A percentile compares a stretch with the other conserved stretches of the same genome.
Evolutionary conservation across 2,329 filamentous ascomycete species (phyloP).

Genomic region (Parastagonospora nodorum): DNA sequence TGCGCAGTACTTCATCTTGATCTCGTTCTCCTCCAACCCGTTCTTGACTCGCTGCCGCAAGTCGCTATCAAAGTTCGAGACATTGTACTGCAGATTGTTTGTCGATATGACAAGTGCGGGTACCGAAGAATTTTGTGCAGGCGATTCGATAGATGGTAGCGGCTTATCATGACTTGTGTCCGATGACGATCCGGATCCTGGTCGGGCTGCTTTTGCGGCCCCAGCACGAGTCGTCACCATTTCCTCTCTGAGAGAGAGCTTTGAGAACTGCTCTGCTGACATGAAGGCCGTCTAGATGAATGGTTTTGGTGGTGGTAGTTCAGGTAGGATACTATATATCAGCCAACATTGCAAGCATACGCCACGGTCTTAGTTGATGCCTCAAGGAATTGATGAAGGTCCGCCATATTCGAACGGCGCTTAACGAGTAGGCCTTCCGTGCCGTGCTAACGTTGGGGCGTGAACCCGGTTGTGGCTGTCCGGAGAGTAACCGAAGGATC

Average conservation of each 20-base stretch:
- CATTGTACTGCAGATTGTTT: constrained; percentile 42
- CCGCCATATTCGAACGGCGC: constrained; percentile 34
- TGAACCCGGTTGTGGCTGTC: constrained; percentile 38
- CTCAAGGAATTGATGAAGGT: constrained; percentile 24
- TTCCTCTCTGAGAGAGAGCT: constrained; percentile 42
- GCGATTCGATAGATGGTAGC: constrained; percentile 26
- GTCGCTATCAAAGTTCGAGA: constrained; percentile 37
- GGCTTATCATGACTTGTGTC: constrained; percentile 28
- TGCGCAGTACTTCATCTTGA: constrained; percentile 44
- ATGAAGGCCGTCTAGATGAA: constrained; percentile 31
- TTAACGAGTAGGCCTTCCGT: constrained; percentile 36
- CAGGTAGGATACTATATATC: constrained; percentile 39
- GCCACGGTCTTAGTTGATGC: constrained; percentile 38
- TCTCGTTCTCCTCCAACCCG: constrained; percentile 41
- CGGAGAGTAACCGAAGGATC: constrained; percentile 26
- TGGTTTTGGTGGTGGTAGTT: constrained; percentile 16
- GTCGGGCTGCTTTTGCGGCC: constrained; percentile 35
- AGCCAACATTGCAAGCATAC: constrained; percentile 21
- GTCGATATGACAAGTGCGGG: constrained; percentile 41
- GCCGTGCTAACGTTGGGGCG: constrained; percentile 35
- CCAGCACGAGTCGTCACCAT: constrained; percentile 47
- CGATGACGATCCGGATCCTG: constrained; percentile 19
- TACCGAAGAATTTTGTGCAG: constrained; percentile 29
- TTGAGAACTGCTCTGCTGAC: constrained; percentile 44
- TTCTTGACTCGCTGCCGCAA: constrained; percentile 36